Evolutionary conservation across 208 protist species (phyloP).

Genomic region (Plasmodiophora brassicae): DNA sequence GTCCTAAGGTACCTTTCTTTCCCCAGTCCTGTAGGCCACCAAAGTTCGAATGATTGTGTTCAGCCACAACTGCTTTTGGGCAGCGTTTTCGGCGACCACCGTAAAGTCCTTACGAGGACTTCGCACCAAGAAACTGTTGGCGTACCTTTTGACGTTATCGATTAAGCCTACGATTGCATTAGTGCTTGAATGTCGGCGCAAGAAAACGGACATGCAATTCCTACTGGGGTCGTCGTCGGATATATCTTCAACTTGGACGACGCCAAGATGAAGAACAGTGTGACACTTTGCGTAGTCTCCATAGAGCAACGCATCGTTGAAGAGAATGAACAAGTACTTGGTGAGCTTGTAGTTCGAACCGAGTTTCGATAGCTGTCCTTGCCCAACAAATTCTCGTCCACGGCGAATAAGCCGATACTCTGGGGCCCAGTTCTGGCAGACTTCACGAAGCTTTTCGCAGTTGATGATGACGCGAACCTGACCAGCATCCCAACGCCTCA

Average conservation of each 20-base stretch:
- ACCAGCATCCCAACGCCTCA: not conserved
- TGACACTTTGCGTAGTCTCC: slow-evolving; percentile 15
- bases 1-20: not conserved
- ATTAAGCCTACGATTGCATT: not conserved
- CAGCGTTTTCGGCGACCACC: not conserved
- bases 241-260: not conserved
- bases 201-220: not conserved
- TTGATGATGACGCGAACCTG: slow-evolving; percentile 28
- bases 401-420: not conserved
- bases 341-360: not conserved
- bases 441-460: slow-evolving; percentile 28
- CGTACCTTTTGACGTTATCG: not conserved
- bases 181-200: not conserved
- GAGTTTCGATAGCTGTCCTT: slow-evolving; percentile 8
- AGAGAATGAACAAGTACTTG: slow-evolving; percentile 22
- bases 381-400: slow-evolving; percentile 14
- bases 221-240: not conserved
- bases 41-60: not conserved
- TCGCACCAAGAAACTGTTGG: not conserved
- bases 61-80: not conserved
- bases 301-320: slow-evolving; percentile 17
- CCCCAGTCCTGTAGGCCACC: not conserved
- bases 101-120: not conserved
- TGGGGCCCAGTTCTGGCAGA: not conserved
- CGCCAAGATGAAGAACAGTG: not conserved